These are phyloP conservation scores for Aspergillus clavatus DNA, from an alignment of 2,329 filamentous ascomycete genomes.

Conservation along the genomic window DNA sequence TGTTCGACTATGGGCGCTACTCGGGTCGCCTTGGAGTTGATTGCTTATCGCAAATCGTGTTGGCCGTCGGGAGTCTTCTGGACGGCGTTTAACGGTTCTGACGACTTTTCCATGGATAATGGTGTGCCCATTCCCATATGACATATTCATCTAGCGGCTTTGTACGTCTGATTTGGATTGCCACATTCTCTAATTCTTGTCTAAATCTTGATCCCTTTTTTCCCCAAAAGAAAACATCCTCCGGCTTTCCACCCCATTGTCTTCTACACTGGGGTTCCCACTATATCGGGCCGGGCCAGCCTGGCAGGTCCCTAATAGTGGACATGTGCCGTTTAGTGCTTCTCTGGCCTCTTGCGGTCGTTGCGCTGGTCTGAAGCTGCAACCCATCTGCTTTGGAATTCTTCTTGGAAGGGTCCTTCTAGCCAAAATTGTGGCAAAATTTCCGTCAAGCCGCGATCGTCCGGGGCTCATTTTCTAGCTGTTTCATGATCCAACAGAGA, in stretches of 20 bases:
- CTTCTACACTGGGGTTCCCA: neutral
- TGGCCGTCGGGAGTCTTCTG: constrained; percentile 30
- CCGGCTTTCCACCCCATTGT: constrained; percentile 8
- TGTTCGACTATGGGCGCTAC: constrained; percentile 32
- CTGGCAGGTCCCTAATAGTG: neutral
- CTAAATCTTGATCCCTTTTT: neutral
- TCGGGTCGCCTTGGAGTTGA: constrained; percentile 29
- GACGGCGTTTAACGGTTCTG: constrained; percentile 38
- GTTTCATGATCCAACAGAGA: no score
- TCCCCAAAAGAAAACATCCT: neutral
- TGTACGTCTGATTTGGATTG: constrained; percentile 29
- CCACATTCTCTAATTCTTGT: constrained; percentile 14
- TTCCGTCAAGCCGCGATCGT: no score
- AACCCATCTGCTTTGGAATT: neutral
- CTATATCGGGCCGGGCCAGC: no score
- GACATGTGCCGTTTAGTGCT: neutral
- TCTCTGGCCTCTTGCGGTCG: neutral
- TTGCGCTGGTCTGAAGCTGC: neutral
- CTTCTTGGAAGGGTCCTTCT: neutral
- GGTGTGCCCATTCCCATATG: constrained; percentile 32
- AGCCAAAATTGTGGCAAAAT: no score
- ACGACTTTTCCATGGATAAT: constrained; percentile 32
- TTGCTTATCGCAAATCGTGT: constrained; percentile 31
- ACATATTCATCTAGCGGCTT: constrained; percentile 36
- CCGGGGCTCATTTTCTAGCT: no score